Base-by-base conservation (phyloP, 1,139 yeast genomes). In the Scheffersomyces segobiensis region DNA sequence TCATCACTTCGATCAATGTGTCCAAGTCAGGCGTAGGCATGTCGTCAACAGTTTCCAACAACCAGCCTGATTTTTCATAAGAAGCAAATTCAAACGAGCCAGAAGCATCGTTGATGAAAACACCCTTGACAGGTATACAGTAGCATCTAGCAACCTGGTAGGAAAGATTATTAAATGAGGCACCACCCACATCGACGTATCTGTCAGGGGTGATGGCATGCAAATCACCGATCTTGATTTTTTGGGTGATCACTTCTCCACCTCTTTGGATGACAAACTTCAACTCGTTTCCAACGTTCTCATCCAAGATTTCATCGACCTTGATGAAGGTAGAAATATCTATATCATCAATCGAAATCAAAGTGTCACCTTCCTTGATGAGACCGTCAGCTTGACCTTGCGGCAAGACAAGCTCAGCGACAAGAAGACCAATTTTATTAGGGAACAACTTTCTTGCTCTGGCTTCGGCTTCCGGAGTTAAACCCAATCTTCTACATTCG, bases 61-160 rank as follows among this genome's bases (percentile, higher is more conserved):
- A 76, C 93, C 96, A 92, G 7, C 83, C 83, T 49, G 82, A 79
- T 55, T 83, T 80, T 57, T 88, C 91, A 60, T 78, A 82, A 14
- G 80, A 71, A 50, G 88, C 87, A 54, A 89, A 75, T 59, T 84
- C 85, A 74, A 92, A 92, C 0, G 96, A 88, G 0, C 96, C 96
- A 3, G 89, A 80, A 0, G 96, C 92, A 63, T 89, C 86, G 65
- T 90, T 88, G 53, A 91, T 82, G 68, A 85, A 92, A 0, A 93
- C 97, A 49, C 98, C 98, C 63, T 79, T 83, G 5, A 90, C 93
- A 0, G 97, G 96, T 51, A 92, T 83, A 54, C 96, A 91, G 69
- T 87, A 91, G 56, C 88, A 82, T 68, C 97, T 83, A 2, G 98
- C 98, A 74, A 92, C 81, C 72, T 93, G 98, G 71, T 93, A 93